These are phyloP conservation scores for Cordyceps fumosorosea DNA, from an alignment of 2,329 filamentous ascomycete species.

Conservation along the genomic window DNA sequence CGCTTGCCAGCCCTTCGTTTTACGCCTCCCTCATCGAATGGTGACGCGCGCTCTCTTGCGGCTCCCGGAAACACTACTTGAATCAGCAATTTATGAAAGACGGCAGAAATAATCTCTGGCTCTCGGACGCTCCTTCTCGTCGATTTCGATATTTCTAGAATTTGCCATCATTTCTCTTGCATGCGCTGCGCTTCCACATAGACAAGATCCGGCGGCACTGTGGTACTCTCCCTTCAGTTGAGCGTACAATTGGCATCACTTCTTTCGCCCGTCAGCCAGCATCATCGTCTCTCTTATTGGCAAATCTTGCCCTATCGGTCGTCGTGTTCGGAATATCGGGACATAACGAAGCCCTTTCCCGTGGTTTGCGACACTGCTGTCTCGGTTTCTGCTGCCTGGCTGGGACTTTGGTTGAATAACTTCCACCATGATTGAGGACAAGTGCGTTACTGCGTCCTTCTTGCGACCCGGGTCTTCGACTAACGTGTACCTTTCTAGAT, in stretches of 20 bases:
- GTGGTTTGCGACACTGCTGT: neutral
- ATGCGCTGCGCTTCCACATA: neutral
- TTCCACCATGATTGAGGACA: slow-evolving; percentile 9
- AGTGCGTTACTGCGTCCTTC: neutral
- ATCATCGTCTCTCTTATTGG: neutral
- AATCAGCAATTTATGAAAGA: neutral
- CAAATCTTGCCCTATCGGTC: neutral
- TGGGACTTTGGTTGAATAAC: neutral
- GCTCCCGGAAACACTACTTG: neutral
- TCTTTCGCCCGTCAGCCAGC: neutral
- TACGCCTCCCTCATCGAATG: neutral
- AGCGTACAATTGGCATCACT: neutral
- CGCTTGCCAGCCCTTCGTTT: slow-evolving; percentile 4
- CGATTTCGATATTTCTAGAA: neutral
- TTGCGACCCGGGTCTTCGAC: neutral
- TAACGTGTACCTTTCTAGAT: neutral
- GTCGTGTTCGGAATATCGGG: neutral
- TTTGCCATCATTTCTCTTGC: neutral
- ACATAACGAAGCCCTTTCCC: neutral
- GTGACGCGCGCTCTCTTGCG: neutral
- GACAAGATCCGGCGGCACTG: neutral
- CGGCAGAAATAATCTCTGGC: neutral
- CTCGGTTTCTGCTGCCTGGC: neutral
- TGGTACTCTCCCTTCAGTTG: neutral
- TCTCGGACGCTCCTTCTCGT: neutral